phyloP scores from a whole-genome alignment of 2,329 filamentous ascomycete genomes.

The Xylariaceae sp. region DNA sequence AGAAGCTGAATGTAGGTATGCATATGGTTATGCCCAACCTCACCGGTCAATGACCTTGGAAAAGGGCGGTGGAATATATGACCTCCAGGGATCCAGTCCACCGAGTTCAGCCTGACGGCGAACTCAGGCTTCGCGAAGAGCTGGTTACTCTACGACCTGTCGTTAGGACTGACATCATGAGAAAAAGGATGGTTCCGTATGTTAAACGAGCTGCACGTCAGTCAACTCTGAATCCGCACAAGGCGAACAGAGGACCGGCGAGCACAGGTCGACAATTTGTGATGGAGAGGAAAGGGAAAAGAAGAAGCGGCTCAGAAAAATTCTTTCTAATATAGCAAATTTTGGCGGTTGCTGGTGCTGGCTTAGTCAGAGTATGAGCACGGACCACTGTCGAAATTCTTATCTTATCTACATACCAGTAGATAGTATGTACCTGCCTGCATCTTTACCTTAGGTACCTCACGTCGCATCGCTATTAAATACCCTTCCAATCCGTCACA shows the following conservation, averaged over 20 bases:
- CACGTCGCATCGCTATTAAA: no score
- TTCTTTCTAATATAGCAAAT: conserved; percentile 15
- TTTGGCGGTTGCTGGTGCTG: conserved; percentile 10
- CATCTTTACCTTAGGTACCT: no score
- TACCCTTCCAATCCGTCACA: no score
- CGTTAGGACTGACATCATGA: conserved; percentile 86
- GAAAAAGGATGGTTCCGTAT: conserved; percentile 67
- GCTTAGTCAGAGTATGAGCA: no score
- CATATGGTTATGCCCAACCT: conserved; percentile 90
- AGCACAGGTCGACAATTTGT: conserved; percentile 72
- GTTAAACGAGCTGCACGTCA: conserved; percentile 79
- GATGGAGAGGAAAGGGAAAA: conserved; percentile 32
- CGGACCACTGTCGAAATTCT: no score
- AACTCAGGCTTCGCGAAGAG: conserved; percentile 59
- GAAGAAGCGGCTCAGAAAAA: conserved; percentile 26
- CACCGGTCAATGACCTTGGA: conserved; percentile 85
- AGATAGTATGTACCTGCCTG: no score
- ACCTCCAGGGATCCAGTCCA: conserved; percentile 51
- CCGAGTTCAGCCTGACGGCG: conserved; percentile 66
- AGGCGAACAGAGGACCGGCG: conserved; percentile 64
- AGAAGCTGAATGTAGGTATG: conserved; percentile 53
- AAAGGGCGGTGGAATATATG: conserved; percentile 89
- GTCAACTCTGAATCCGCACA: conserved; percentile 66
- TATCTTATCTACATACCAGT: no score
- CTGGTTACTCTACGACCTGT: conserved; percentile 86